phyloP scores from a whole-genome alignment of 305 asterid genomes.

The Lippia alba region DNA sequence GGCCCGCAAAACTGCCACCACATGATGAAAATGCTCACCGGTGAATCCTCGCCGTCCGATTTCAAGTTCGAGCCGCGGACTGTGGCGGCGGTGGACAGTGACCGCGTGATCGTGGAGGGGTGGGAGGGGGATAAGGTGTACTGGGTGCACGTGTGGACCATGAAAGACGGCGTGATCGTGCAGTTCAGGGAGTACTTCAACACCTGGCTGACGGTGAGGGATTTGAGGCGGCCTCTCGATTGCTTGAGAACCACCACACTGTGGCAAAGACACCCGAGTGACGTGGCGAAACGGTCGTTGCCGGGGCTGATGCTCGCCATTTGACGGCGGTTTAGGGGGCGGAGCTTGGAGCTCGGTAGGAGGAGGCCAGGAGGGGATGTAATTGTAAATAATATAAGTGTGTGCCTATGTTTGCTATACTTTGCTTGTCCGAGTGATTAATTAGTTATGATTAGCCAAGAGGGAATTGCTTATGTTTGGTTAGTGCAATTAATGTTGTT shows the following conservation, averaged over 20 bases:
- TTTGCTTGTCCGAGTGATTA: too few species aligned
- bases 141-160: constrained; percentile 87
- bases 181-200: constrained; percentile 80
- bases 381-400: too few species aligned
- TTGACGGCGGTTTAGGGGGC: constrained; percentile 23
- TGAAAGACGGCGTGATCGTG: constrained; percentile 62
- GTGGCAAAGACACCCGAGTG: constrained; percentile 85
- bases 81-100: constrained; percentile 56
- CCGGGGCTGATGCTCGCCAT: constrained; percentile 80
- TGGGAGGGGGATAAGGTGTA: constrained; percentile 78
- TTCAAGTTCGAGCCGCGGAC: constrained; percentile 65
- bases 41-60: constrained; percentile 42
- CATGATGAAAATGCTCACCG: constrained; percentile 83
- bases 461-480: background rate
- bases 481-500: background rate
- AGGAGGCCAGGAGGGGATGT: too few species aligned
- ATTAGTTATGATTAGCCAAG: too few species aligned
- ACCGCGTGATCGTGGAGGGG: constrained; percentile 68
- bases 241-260: constrained; percentile 47
- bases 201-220: constrained; percentile 78
- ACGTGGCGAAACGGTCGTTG: constrained; percentile 60
- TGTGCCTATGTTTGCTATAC: too few species aligned
- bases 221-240: constrained; percentile 50
- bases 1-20: constrained; percentile 82
- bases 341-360: too few species aligned